Base-by-base conservation (phyloP, 257 asterid species). In the Euphrasia confusa region DNA sequence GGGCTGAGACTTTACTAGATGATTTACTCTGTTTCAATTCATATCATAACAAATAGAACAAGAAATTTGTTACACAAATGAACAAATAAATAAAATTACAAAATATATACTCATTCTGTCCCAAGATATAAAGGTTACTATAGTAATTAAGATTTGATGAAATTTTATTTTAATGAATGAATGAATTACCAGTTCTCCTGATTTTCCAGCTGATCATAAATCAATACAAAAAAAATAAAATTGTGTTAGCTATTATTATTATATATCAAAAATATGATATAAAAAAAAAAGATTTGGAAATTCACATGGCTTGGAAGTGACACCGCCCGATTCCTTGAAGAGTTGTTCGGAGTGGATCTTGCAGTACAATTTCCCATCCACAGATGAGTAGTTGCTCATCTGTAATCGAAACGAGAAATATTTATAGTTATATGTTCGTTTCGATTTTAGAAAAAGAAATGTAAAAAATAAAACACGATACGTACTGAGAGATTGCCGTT, bases 331-430 rank as follows among this genome's bases (percentile, higher is more conserved):
- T 75, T 83, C 86, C 71, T 58, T 83, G 68, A 80, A 83, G 61
- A 83, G 82, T 45, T 83, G 89, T 70, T 78, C 84, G 66, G 77
- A 80, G 72, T 83, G 89, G 65, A 86, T 83, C 66, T 80, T 83
- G 82, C 89, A 83, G 70, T 80, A 83, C 64, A 85, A 70, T 27
- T 76, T 79, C 52, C 87, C 89, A n/a, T 80, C 89, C 80, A 85
- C 76, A 9, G 80, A 67, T 0, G 94, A 85, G 76, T 85, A 85
- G 71, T 64, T 85, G 78, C 94, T 78, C 74, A 85, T 73, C 94
- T 84, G 28, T 35, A 52, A 26, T 2, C 15, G 40, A 17, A 42
- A 45, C 8, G 11, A 7, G 7, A 3, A 39, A 3, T 4, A 6
- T 0, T 30, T 30, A 30, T 30, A 3, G 33, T 30, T 30, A 30